Evolutionary conservation across 1,284 basidiomycete genomes (phyloP).

Genomic region (Apiotrichum siamense): DNA sequence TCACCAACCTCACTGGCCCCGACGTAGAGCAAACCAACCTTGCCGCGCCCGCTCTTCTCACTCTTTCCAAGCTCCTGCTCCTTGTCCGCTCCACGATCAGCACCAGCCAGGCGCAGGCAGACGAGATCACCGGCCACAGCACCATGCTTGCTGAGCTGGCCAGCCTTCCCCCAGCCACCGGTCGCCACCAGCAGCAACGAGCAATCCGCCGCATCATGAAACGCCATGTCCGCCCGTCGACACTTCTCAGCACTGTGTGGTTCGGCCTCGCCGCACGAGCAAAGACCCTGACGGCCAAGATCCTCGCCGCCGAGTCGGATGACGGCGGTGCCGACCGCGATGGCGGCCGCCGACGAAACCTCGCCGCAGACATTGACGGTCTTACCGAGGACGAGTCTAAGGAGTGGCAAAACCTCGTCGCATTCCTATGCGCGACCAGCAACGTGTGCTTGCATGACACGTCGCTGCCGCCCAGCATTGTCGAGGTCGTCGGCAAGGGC

Average conservation of each 20-base stretch:
- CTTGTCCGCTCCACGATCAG: constrained; percentile 20
- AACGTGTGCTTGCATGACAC: constrained; percentile 55
- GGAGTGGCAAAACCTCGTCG: constrained; percentile 79
- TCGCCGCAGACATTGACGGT: constrained; percentile 36
- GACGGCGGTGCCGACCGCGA: constrained; percentile 18
- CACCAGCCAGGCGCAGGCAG: constrained; percentile 10
- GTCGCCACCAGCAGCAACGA: constrained; percentile 42
- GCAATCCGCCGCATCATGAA: constrained; percentile 32
- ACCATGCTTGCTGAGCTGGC: constrained; percentile 26
- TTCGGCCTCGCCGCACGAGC: constrained; percentile 21
- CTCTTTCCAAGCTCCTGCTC: constrained; percentile 24
- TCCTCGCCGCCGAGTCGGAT: constrained; percentile 26
- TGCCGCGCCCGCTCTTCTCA: constrained; percentile 20
- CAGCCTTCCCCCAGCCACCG: constrained; percentile 27
- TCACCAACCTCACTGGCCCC: constrained; percentile 25
- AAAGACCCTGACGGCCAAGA: constrained; percentile 26
- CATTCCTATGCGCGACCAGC: constrained; percentile 71
- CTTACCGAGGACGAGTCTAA: constrained; percentile 59
- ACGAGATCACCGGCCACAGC: constrained; percentile 15
- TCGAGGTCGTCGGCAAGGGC: constrained; percentile 56
- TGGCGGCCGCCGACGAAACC: constrained; percentile 20
- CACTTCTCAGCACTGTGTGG: constrained; percentile 26
- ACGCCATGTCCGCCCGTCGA: constrained; percentile 14
- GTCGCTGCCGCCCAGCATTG: constrained; percentile 41
- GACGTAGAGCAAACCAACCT: constrained; percentile 34